phyloP scores from a whole-genome alignment of 2,329 filamentous ascomycete species.

The Dryadomyces sulphureus region DNA sequence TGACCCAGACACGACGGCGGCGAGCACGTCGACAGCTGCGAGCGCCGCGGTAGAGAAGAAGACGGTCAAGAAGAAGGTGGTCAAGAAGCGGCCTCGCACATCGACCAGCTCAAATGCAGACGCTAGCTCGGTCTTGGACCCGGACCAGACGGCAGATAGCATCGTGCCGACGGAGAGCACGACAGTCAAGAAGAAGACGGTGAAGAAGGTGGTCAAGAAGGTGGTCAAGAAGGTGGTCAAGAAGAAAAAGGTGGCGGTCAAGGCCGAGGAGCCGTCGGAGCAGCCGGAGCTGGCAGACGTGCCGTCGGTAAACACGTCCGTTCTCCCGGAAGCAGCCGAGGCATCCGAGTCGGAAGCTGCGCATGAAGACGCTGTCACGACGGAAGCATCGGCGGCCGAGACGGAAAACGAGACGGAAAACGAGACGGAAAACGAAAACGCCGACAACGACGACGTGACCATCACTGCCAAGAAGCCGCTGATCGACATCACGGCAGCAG shows the following conservation, averaged over 20 bases:
- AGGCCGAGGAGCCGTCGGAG: slow-evolving; percentile 38
- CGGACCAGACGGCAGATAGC: too few relatives aligned
- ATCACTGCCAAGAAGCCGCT: slow-evolving; percentile 32
- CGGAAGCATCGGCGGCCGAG: neutral
- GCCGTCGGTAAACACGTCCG: neutral
- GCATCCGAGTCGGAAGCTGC: too few relatives aligned
- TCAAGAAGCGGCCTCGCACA: too few relatives aligned
- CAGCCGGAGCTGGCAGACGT: slow-evolving; percentile 1
- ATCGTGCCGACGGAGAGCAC: too few relatives aligned
- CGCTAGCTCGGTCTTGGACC: too few relatives aligned
- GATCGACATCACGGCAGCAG: slow-evolving; percentile 51
- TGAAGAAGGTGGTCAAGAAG: slow-evolving; percentile 41
- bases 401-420: neutral
- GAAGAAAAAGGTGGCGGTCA: slow-evolving; percentile 1
- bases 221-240: slow-evolving; percentile 30
- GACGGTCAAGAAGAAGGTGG: slow-evolving; percentile 8
- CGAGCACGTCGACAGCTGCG: slow-evolving; percentile 13
- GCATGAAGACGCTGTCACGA: slow-evolving; percentile 1
- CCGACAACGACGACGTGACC: slow-evolving; percentile 1
- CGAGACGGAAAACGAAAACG: too few relatives aligned
- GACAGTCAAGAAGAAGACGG: slow-evolving; percentile 8
- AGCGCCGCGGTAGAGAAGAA: slow-evolving; percentile 15
- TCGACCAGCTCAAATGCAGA: too few relatives aligned
- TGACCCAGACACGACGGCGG: slow-evolving; percentile 27
- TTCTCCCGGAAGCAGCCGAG: too few relatives aligned